Percentiles rank a stretch among this genome's conserved stretches.
Conservation (phyloP, 345 rosid genomes). For the Linum lewisii region DNA sequence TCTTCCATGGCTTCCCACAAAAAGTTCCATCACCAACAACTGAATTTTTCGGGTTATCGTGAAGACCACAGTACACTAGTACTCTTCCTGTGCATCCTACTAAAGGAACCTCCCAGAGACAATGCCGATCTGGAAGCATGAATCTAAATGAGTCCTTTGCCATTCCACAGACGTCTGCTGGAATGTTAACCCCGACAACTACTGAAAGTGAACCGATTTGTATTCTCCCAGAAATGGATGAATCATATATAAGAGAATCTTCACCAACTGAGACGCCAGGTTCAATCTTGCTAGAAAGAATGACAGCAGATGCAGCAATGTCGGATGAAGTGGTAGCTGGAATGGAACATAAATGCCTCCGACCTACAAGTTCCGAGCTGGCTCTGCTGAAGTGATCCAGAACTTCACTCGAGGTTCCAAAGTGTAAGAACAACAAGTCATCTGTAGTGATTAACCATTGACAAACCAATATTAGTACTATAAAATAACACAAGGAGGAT, state of each 20-base stretch:
- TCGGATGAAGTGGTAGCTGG: conserved; percentile 90
- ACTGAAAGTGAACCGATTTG: conserved; percentile 87
- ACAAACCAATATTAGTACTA: conserved; percentile 7
- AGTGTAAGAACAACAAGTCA: conserved; percentile 77
- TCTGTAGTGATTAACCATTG: conserved; percentile 36
- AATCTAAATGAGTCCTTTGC: conserved; percentile 39
- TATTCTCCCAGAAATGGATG: conserved; percentile 53
- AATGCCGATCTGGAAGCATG: conserved; percentile 90
- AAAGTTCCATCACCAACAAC: conserved; percentile 63
- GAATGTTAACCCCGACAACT: conserved; percentile 74
- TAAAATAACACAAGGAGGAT: conserved; percentile 4
- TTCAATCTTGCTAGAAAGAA: conserved; percentile 80
- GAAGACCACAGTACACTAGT: conserved; percentile 82
- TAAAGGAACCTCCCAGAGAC: conserved; percentile 98
- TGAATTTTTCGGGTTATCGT: conserved; percentile 80
- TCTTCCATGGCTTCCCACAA: conserved; percentile 86
- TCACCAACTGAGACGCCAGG: conserved; percentile 86
- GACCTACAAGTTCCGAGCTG: conserved; percentile 73
- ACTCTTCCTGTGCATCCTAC: conserved; percentile 57
- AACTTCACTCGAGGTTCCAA: conserved; percentile 96
- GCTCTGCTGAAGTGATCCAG: conserved; percentile 81
- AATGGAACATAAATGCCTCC: conserved; percentile 86
- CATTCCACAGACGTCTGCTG: conserved; percentile 26
- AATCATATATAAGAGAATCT: conserved; percentile 86
- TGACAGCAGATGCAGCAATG: conserved; percentile 78